Conservation (phyloP, 331 rosid species). For the Telfairia occidentalis region DNA sequence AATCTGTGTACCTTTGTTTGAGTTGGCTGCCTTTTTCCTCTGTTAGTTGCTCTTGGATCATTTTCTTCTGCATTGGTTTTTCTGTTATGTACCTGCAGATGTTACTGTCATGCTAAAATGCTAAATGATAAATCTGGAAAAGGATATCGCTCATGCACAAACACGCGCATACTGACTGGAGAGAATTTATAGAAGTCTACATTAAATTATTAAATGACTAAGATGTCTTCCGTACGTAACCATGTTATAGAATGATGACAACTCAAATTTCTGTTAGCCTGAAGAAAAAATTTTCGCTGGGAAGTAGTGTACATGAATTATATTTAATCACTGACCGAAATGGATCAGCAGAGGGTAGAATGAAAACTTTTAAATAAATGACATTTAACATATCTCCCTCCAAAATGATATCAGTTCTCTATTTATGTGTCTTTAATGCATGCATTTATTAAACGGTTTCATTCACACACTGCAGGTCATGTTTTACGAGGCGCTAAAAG, state of each 20-base stretch:
- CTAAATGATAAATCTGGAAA: background rate
- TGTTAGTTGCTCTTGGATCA: background rate
- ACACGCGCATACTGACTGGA: background rate
- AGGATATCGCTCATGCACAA: background rate
- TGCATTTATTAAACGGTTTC: background rate
- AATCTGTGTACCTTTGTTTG: background rate
- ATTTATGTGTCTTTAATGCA: background rate
- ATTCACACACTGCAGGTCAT: conserved; percentile 36
- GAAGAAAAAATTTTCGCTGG: background rate
- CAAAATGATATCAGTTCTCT: background rate
- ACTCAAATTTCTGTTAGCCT: background rate
- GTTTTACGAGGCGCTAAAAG: conserved; percentile 75
- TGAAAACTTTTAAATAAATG: background rate
- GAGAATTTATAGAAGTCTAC: background rate
- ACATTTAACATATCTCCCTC: background rate
- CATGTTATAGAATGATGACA: background rate
- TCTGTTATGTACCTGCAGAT: background rate
- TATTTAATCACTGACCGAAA: background rate
- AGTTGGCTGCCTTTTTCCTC: background rate
- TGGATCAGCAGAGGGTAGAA: background rate
- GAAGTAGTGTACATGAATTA: background rate
- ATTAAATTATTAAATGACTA: background rate
- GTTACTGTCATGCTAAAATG: background rate
- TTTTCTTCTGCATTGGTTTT: background rate
- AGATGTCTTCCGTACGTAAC: background rate